Percentiles rank a stretch among this genome's conserved stretches.
Evolutionary conservation across 345 rosid species (phyloP).

Genomic region (Aquilaria yunnanensis): DNA sequence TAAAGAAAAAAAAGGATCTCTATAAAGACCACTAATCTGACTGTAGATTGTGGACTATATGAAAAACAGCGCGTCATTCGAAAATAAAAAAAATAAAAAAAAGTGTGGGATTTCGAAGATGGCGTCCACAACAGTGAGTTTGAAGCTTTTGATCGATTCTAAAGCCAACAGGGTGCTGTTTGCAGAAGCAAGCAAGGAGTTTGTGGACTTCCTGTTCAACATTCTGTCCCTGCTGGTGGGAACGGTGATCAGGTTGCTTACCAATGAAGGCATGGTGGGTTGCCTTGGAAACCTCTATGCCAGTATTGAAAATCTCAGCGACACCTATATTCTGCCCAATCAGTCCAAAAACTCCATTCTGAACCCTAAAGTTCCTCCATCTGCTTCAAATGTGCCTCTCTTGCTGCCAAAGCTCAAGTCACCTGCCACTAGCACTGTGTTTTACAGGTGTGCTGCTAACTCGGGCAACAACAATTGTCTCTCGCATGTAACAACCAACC

Average conservation of each 20-base stretch:
- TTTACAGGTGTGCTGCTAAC: background rate
- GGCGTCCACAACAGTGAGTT: slow-evolving; percentile 1
- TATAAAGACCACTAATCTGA: too few relatives aligned
- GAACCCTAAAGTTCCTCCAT: background rate
- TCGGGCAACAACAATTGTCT: too few relatives aligned
- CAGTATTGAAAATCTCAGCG: slow-evolving; percentile 11
- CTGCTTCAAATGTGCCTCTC: background rate
- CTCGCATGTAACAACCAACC: background rate
- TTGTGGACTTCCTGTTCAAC: slow-evolving; percentile 27
- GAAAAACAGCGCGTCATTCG: too few relatives aligned
- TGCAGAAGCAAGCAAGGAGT: slow-evolving; percentile 26
- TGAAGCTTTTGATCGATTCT: slow-evolving; percentile 12
- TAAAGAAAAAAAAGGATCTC: too few relatives aligned
- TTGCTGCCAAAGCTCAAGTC: background rate
- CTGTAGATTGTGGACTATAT: too few relatives aligned
- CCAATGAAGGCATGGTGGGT: slow-evolving; percentile 4
- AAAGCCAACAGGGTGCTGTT: slow-evolving; percentile 12
- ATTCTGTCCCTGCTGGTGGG: slow-evolving; percentile 15
- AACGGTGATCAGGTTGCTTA: slow-evolving; percentile 7
- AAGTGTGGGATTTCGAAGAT: too few relatives aligned
- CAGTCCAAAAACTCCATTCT: slow-evolving; percentile 9
- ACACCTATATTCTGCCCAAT: slow-evolving; percentile 8
- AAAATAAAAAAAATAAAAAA: too few relatives aligned
- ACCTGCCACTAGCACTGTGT: too few relatives aligned
- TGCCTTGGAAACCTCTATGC: slow-evolving; percentile 13